Evolutionary conservation across 352 stramenopile genomes (phyloP).

Genomic region (Globisporangium radiosum): DNA sequence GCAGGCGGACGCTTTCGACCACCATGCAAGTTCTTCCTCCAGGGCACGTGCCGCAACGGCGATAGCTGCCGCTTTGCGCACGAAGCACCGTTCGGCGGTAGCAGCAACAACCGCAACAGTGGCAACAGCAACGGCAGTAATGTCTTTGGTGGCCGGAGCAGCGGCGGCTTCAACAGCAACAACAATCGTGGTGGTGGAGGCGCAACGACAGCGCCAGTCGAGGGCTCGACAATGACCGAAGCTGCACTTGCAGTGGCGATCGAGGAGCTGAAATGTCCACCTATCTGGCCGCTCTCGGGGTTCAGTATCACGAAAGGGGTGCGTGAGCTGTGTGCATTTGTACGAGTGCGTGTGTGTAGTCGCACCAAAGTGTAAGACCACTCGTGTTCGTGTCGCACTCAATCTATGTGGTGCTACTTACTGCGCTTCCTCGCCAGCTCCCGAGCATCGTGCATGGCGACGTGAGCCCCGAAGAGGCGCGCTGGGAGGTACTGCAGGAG

Average conservation of each 20-base stretch:
- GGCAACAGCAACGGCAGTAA: slow-evolving; percentile 1
- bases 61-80: slow-evolving; percentile 63
- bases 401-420: too few species aligned
- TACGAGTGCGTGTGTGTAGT: background rate
- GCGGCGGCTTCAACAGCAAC: slow-evolving; percentile 15
- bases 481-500: slow-evolving; percentile 57
- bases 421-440: slow-evolving; percentile 18
- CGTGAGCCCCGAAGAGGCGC: slow-evolving; percentile 53
- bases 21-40: slow-evolving; percentile 66
- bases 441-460: slow-evolving; percentile 52
- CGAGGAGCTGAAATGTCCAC: slow-evolving; percentile 47
- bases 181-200: slow-evolving; percentile 10
- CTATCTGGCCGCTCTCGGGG: slow-evolving; percentile 57
- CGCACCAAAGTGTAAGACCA: too few species aligned
- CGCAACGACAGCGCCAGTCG: slow-evolving; percentile 10
- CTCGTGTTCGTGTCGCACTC: too few species aligned
- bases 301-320: slow-evolving; percentile 61
- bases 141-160: slow-evolving; percentile 13
- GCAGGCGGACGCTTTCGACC: slow-evolving; percentile 9
- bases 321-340: slow-evolving; percentile 12
- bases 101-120: slow-evolving; percentile 7
- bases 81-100: slow-evolving; percentile 17
- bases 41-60: slow-evolving; percentile 68
- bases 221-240: slow-evolving; percentile 30
- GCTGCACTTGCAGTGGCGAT: slow-evolving; percentile 36